Base-by-base conservation (phyloP, 441 rosid genomes). In the Jatropha multifida region DNA sequence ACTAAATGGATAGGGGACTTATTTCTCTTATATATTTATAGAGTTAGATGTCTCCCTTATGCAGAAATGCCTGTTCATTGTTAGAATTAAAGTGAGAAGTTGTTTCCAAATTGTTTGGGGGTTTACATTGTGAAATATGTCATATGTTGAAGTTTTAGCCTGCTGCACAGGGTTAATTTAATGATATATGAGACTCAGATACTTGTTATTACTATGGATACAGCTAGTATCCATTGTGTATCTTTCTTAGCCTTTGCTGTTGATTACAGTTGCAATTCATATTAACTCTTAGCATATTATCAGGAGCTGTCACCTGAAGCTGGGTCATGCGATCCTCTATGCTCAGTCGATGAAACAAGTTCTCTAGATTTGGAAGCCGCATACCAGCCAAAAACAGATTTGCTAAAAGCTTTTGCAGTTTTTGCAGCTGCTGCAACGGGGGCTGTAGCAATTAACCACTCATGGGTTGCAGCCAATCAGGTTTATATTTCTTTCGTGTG, bases 391-490 rank as follows among this genome's bases (percentile, higher is more conserved):
- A 93, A 92, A 89, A 92, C 96, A 14, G 99, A 89, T 85, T 59
- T 88, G 48, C 70, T 86, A 72, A 93, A 92, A 85, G 92, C 98
- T 69, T 69, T 93, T 81, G 93, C 92, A 42, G 67, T 93, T 75
- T 75, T 93, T 41, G 94, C 88, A 37, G 93, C 90, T 26, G 92
- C 95, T 79, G 89, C 83, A 23, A 89, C 96, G 0, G 99, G 97
- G 79, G 79, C 99, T 56, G 77, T 78, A 75, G 98, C 96, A 26
- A 90, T 95, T 73, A 90, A 90, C 74, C 98, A 90, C 23, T 93
- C 98, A 0, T 93, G 99, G 98, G 97, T 95, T 76, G 98, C 97
- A 71, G 94, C 91, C 78, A 90, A 95, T 82, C 98, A 93, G 96
- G 97, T 91, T 79, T 49, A 18, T 67, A 15, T 54, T 60, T 54